Percentiles rank a stretch among this genome's conserved stretches.
Evolutionary conservation across 805 yeast genomes (phyloP).

Genomic region (Jamesozyma gamospora): DNA sequence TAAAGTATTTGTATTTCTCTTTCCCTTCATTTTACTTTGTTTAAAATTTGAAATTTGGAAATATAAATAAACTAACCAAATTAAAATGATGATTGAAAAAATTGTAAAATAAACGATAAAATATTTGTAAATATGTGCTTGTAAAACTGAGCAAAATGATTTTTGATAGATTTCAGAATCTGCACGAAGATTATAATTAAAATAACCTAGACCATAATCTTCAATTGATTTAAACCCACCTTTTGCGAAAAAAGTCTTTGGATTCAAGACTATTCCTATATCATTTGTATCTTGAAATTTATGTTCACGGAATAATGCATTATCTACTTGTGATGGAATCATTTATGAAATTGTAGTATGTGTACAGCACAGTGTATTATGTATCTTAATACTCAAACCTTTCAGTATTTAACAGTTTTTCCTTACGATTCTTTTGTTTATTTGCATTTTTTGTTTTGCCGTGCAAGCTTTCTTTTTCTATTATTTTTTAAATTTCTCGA

Average conservation of each 20-base stretch:
- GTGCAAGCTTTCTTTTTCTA: too few relatives aligned
- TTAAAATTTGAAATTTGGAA: neutral
- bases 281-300: constrained; percentile 27
- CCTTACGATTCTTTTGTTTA: too few relatives aligned
- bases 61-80: constrained; percentile 6
- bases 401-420: too few relatives aligned
- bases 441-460: too few relatives aligned
- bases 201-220: constrained; percentile 28
- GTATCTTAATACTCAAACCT: too few relatives aligned
- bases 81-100: constrained; percentile 9
- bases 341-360: constrained; percentile 12
- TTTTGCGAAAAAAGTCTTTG: constrained; percentile 20
- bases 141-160: constrained; percentile 11
- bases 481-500: too few relatives aligned
- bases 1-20: too few relatives aligned
- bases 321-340: constrained; percentile 32
- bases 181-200: constrained; percentile 22
- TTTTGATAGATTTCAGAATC: constrained; percentile 17
- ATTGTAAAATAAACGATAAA: constrained; percentile 15
- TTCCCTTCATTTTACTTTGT: too few relatives aligned
- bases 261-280: constrained; percentile 20
- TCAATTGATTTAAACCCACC: constrained; percentile 25
- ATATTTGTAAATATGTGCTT: constrained; percentile 20
- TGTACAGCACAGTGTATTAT: too few relatives aligned
- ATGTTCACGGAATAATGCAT: constrained; percentile 31